phyloP scores from a whole-genome alignment of 495 filamentous ascomycete species.

The Aspergillus kassunensis region DNA sequence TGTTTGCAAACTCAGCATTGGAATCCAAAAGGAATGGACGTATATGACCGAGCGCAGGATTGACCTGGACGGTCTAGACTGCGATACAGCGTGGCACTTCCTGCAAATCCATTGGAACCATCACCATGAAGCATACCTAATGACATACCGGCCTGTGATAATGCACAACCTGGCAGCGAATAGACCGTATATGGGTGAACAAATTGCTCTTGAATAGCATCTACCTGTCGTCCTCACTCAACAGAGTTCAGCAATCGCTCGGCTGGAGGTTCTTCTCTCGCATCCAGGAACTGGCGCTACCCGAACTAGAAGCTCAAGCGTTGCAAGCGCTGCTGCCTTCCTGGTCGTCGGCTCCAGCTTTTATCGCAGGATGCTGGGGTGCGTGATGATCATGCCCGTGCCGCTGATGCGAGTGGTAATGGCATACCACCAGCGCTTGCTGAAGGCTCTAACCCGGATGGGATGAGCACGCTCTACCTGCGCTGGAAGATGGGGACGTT shows the following conservation, averaged over 20 bases:
- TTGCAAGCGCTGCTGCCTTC: background rate
- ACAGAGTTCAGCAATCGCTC: background rate
- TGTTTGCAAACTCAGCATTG: no score
- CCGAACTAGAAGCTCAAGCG: background rate
- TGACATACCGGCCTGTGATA: background rate
- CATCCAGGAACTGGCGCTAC: background rate
- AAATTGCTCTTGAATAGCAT: background rate
- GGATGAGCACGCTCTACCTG: no score
- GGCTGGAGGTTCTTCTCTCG: background rate
- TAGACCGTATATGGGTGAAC: background rate
- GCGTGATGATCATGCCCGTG: no score
- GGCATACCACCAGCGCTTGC: no score
- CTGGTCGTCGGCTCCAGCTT: no score
- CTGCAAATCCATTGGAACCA: background rate
- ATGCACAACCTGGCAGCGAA: background rate
- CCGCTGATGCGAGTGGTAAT: no score
- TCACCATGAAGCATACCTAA: background rate
- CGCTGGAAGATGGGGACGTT: no score
- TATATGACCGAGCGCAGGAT: background rate
- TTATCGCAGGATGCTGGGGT: no score
- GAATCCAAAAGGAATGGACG: no score
- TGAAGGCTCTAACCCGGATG: no score
- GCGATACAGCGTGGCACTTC: background rate
- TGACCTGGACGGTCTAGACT: background rate
- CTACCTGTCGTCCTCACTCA: background rate